A percentile compares a stretch with the other conserved stretches of the same genome.
Conservation (phyloP, 768 basidiomycete genomes). For the Macrolepiota dolichaula region DNA sequence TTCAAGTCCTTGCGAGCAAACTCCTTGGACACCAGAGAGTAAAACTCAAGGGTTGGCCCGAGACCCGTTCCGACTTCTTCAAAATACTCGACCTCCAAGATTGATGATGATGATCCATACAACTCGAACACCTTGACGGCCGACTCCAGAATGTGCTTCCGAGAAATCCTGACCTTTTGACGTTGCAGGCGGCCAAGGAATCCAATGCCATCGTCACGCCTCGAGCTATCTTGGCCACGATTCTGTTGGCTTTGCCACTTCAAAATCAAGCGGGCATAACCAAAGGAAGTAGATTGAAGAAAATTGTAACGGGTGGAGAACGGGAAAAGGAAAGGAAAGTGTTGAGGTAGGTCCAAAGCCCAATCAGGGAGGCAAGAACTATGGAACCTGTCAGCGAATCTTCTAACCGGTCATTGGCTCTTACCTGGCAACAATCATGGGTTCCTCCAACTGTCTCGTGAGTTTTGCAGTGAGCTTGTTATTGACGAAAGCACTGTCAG, state of each 20-base stretch:
- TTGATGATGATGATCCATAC: slow-evolving; percentile 90
- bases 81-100: slow-evolving; percentile 97
- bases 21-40: slow-evolving; percentile 94
- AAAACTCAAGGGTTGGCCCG: slow-evolving; percentile 97
- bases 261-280: slow-evolving; percentile 91
- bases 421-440: slow-evolving; percentile 97
- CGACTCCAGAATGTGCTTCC: slow-evolving; percentile 92
- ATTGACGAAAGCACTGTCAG: slow-evolving; percentile 89
- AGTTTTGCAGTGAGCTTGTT: slow-evolving; percentile 98
- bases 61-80: slow-evolving; percentile 98
- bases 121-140: slow-evolving; percentile 96
- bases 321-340: slow-evolving; percentile 98
- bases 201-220: slow-evolving; percentile 88
- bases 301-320: slow-evolving; percentile 97
- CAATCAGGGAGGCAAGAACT: slow-evolving; percentile 97
- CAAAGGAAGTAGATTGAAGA: slow-evolving; percentile 96
- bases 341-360: slow-evolving; percentile 92
- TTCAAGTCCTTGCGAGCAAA: slow-evolving; percentile 87
- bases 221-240: slow-evolving; percentile 72
- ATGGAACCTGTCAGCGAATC: slow-evolving; percentile 6
- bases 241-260: slow-evolving; percentile 92
- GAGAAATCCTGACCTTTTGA: slow-evolving; percentile 95
- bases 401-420: slow-evolving; percentile 11
- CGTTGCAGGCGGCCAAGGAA: slow-evolving; percentile 91
- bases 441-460: slow-evolving; percentile 95